A percentile compares a stretch with the other conserved stretches of the same genome.
Evolutionary conservation across 2,329 filamentous ascomycete species (phyloP).

Genomic region (Aspergillus intermedius): DNA sequence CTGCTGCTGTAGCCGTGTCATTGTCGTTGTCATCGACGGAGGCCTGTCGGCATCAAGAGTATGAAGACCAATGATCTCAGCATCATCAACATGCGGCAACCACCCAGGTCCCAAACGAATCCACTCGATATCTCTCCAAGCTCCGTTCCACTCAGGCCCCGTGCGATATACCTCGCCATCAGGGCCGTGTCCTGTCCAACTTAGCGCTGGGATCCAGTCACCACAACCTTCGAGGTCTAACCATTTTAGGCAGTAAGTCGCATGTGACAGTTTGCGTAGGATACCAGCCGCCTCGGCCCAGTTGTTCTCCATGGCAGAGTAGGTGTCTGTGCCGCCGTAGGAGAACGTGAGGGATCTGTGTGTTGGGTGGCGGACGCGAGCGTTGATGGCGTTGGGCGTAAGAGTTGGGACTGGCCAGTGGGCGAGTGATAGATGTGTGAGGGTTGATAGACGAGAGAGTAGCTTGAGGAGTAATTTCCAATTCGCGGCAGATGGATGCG

Average conservation of each 20-base stretch:
- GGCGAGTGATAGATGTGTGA: conserved; percentile 58
- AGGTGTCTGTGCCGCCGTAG: conserved; percentile 48
- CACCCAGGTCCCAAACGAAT: conserved; percentile 39
- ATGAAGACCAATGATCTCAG: conserved; percentile 2
- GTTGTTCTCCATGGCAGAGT: conserved; percentile 49
- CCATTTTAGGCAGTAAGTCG: conserved; percentile 55
- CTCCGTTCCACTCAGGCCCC: conserved; percentile 41
- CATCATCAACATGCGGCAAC: conserved; percentile 22
- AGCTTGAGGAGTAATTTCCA: conserved; percentile 53
- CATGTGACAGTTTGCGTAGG: conserved; percentile 49
- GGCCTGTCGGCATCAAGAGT: not conserved
- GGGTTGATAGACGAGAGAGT: conserved; percentile 46
- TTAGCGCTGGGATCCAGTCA: conserved; percentile 50
- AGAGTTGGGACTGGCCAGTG: conserved; percentile 55
- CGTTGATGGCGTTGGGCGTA: conserved; percentile 48
- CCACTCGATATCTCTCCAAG: conserved; percentile 41
- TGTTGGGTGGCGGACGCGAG: conserved; percentile 37
- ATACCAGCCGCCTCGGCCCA: conserved; percentile 52
- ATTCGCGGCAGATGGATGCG: conserved; percentile 35
- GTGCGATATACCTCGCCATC: conserved; percentile 19
- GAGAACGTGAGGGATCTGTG: conserved; percentile 37
- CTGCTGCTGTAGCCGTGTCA: not conserved
- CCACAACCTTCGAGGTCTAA: conserved; percentile 56
- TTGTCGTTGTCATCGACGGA: too few species aligned
- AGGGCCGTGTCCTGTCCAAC: conserved; percentile 31